A percentile compares a stretch with the other conserved stretches of the same genome.
Conservation (phyloP, 2,329 filamentous ascomycete genomes). For the Colletotrichum sp. region DNA sequence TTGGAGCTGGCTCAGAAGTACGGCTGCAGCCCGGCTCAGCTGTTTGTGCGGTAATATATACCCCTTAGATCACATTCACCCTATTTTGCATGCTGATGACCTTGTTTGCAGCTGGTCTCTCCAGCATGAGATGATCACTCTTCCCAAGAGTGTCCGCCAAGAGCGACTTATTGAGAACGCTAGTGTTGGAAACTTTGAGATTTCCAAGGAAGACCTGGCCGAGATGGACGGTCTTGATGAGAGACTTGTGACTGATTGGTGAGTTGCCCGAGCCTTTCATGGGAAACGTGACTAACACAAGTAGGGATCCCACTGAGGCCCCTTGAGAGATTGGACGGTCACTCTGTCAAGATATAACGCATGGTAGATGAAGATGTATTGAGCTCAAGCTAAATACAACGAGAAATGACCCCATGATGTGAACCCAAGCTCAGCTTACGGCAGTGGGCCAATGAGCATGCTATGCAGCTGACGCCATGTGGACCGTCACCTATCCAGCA, state of each 20-base stretch:
- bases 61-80: no score
- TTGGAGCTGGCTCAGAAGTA: constrained; percentile 70
- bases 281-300: not conserved
- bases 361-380: not conserved
- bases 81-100: not conserved
- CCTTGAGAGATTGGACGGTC: constrained; percentile 16
- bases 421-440: not conserved
- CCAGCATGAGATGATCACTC: constrained; percentile 74
- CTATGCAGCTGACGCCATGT: not conserved
- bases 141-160: constrained; percentile 74
- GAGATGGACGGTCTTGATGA: constrained; percentile 72
- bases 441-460: not conserved
- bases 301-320: constrained; percentile 35
- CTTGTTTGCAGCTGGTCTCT: constrained; percentile 68
- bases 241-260: constrained; percentile 74
- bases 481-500: not conserved
- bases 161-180: constrained; percentile 71
- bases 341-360: no score
- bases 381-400: not conserved
- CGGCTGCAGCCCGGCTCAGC: constrained; percentile 71
- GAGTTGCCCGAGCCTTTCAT: constrained; percentile 17
- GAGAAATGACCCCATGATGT: not conserved
- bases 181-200: constrained; percentile 63
- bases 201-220: constrained; percentile 68
- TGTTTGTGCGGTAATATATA: constrained; percentile 62